Evolutionary conservation across 1,139 yeast species (phyloP), one percentile per base, ranked within the genome.

Genomic region (Taiozyma onychis): DNA sequence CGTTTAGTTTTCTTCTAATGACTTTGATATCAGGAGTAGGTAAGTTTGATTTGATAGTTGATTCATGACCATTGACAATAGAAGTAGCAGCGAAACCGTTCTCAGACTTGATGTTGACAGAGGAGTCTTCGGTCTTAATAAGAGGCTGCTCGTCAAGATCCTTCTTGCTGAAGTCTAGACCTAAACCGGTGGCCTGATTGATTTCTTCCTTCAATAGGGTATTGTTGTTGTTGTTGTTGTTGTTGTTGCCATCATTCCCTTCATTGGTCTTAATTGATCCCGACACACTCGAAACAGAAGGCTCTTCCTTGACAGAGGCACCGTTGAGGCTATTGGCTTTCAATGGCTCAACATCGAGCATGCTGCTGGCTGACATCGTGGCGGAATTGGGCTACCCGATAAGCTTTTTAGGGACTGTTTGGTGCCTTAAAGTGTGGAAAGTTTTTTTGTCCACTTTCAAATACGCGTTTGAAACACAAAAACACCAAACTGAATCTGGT

Each of bases 1-100:
- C 95, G 59, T 84, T 87, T 61, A 91, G 80, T 65, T 88, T 88
- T 60, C 95, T 84, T 62, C 86, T 85, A 62, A 89, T 81, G 54
- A 89, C 75, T 64, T 74, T 75, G 51, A 72, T 58, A 46, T 70
- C 71, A 26, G 72, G 69, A 50, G 66, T 71, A 44, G 60, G 58
- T n/a, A 46, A 22, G 44, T 37, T 28, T 21, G 48, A 24, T 4
- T 27, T 32, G 7, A 24, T 26, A 13, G 14, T 24, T 21, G 32
- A 14, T n/a, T 35, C 26, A 14, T 30, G 22, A 14, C 30, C 43
- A 24, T 39, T 39, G 28, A 22, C 43, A 11, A 3, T 10, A 14
- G 21, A 35, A 11, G 43, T 18, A 28, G 39, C 8, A 37, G 24
- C 43, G 41, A 24, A 16, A 18, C 39, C 42, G n/a, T 44, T 43